These are phyloP conservation scores for Lodderomyces pseudojiufengensis DNA, from an alignment of 1,139 yeast genomes.

Conservation along the genomic window DNA sequence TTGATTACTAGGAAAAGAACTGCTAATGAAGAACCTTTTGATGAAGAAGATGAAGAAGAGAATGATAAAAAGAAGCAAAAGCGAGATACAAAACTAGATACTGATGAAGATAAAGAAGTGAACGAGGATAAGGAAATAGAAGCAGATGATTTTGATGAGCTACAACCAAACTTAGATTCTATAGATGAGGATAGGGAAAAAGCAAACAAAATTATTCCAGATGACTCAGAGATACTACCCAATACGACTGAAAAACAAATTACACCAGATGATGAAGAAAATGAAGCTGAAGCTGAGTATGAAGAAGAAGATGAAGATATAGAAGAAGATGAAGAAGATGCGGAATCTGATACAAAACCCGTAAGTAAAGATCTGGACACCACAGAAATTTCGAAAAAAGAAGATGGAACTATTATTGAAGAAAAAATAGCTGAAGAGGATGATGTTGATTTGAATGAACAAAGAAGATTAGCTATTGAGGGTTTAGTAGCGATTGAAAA, in stretches of 20 bases:
- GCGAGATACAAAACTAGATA: slow-evolving; percentile 8
- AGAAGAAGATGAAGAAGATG: slow-evolving; percentile 21
- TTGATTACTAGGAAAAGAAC: slow-evolving; percentile 6
- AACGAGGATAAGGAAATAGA: slow-evolving; percentile 17
- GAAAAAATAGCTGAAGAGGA: slow-evolving; percentile 26
- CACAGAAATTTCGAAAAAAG: slow-evolving; percentile 11
- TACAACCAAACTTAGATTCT: slow-evolving; percentile 20
- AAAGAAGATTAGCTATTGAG: slow-evolving; percentile 60
- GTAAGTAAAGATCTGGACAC: slow-evolving; percentile 11
- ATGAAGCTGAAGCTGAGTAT: slow-evolving; percentile 6
- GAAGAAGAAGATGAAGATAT: slow-evolving; percentile 5
- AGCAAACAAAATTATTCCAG: slow-evolving; percentile 8
- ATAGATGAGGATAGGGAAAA: slow-evolving; percentile 11
- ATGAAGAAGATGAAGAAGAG: slow-evolving; percentile 5
- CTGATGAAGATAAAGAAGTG: slow-evolving; percentile 13
- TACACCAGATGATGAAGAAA: slow-evolving; percentile 3
- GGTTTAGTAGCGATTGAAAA: slow-evolving; percentile 75
- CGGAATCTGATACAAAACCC: slow-evolving; percentile 14
- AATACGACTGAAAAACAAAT: slow-evolving; percentile 5
- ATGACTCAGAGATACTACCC: neutral
- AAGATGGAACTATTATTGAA: slow-evolving; percentile 12
- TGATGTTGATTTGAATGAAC: slow-evolving; percentile 44
- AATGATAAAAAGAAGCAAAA: slow-evolving; percentile 7
- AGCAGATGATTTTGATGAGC: slow-evolving; percentile 21
- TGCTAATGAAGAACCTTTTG: neutral